These are phyloP conservation scores for Krasilnikovozyma curviuscula DNA, from an alignment of 768 basidiomycete genomes.

Conservation along the genomic window DNA sequence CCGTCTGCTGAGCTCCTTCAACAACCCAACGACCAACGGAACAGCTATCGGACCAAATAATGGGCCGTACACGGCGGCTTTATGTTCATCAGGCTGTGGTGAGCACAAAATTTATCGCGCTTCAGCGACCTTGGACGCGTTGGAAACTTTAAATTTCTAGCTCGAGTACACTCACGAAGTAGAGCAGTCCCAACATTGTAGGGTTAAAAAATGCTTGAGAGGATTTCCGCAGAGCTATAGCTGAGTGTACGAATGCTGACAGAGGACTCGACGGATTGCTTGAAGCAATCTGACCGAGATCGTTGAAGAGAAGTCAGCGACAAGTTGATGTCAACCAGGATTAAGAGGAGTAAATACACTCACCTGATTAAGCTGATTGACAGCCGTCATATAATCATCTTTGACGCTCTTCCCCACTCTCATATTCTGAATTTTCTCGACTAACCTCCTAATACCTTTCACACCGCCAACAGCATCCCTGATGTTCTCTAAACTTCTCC, in stretches of 20 bases:
- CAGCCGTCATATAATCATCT: constrained; percentile 47
- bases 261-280: constrained; percentile 8
- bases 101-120: not conserved
- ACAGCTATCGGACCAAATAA: no score
- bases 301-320: not conserved
- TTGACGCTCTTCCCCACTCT: constrained; percentile 62
- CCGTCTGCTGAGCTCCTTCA: no score
- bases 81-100: constrained; percentile 71
- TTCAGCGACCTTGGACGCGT: not conserved
- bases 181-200: constrained; percentile 82
- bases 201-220: constrained; percentile 91
- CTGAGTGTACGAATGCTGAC: constrained; percentile 39
- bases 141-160: no score
- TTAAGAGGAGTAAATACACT: constrained; percentile 11
- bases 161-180: constrained; percentile 55
- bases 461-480: constrained; percentile 53
- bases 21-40: no score
- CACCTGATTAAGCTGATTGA: constrained; percentile 57
- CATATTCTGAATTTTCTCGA: constrained; percentile 77
- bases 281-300: constrained; percentile 10
- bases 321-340: not conserved
- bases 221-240: constrained; percentile 42
- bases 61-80: constrained; percentile 93
- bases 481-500: constrained; percentile 49
- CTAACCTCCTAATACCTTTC: constrained; percentile 60